These are phyloP conservation scores for Colletotrichum sansevieriae DNA, from an alignment of 2,329 filamentous ascomycete genomes.

Conservation along the genomic window DNA sequence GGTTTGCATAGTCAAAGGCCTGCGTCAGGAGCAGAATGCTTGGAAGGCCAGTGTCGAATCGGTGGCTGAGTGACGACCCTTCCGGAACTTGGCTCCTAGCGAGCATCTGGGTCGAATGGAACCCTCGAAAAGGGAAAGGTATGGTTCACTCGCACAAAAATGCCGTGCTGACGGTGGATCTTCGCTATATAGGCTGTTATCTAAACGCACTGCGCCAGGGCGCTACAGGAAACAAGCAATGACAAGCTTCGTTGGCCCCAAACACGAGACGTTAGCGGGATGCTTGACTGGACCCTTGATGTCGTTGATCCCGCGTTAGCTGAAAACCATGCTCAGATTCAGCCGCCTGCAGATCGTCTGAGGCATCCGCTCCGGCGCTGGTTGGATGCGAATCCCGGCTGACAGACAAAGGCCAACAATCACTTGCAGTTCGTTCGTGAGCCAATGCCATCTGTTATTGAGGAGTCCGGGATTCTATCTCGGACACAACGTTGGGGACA, in stretches of 20 bases:
- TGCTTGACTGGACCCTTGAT: too few relatives aligned
- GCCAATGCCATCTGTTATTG: background rate
- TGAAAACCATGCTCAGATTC: background rate
- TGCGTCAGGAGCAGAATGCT: slow-evolving; percentile 1
- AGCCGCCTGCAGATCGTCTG: background rate
- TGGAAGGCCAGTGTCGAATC: background rate
- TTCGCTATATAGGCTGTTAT: background rate
- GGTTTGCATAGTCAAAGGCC: background rate
- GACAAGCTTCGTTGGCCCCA: too few relatives aligned
- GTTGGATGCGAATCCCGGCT: too few relatives aligned
- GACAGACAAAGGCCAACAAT: too few relatives aligned
- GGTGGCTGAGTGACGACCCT: slow-evolving; percentile 4
- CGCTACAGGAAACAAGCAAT: slow-evolving; percentile 25
- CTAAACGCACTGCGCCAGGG: background rate
- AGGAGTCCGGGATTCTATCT: background rate
- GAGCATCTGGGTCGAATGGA: slow-evolving; percentile 3
- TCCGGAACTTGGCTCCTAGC: slow-evolving; percentile 11
- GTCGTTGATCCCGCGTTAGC: background rate
- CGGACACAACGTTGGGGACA: background rate
- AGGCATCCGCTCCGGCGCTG: too few relatives aligned
- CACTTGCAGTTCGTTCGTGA: background rate
- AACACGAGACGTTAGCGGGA: too few relatives aligned
- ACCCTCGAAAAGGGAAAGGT: background rate
- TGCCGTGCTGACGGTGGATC: slow-evolving; percentile 15
- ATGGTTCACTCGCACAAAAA: slow-evolving; percentile 8